These are phyloP conservation scores for Westerdykella ornata DNA, from an alignment of 2,329 filamentous ascomycete species.

Conservation along the genomic window DNA sequence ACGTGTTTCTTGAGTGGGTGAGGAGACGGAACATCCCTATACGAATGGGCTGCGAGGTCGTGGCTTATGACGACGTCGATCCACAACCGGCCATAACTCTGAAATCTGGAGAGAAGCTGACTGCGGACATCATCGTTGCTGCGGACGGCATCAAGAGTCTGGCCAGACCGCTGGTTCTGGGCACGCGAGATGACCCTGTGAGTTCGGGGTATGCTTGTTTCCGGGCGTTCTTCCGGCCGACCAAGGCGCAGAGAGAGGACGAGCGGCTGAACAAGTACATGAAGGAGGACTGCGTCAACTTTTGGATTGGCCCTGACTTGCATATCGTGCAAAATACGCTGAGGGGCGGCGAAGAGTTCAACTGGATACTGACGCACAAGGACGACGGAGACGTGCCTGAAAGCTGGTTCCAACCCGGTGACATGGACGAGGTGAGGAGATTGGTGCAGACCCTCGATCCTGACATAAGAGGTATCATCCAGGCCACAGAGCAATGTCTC, in stretches of 20 bases:
- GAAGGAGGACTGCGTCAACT: constrained; percentile 16
- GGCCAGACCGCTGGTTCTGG: constrained; percentile 45
- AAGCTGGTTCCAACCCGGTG: constrained; percentile 17
- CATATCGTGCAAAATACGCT: constrained; percentile 25
- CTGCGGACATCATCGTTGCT: constrained; percentile 45
- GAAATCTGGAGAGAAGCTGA: constrained; percentile 17
- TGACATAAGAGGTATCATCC: constrained; percentile 43
- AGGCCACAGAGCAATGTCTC: constrained; percentile 41
- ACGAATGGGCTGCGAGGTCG: constrained; percentile 16
- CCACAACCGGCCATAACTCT: constrained; percentile 11
- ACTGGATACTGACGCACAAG: constrained; percentile 21
- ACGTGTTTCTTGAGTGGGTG: constrained; percentile 17
- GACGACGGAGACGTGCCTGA: constrained; percentile 21
- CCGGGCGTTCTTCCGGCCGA: constrained; percentile 36
- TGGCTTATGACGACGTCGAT: constrained; percentile 12
- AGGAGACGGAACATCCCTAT: constrained; percentile 9
- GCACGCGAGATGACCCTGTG: constrained; percentile 44
- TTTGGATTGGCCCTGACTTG: constrained; percentile 21
- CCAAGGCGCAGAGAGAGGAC: constrained; percentile 12
- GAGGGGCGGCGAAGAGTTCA: constrained; percentile 22
- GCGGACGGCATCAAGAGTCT: constrained; percentile 47
- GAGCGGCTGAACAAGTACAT: constrained; percentile 12
- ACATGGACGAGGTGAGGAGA: constrained; percentile 16
- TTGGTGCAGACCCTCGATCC: constrained; percentile 38
- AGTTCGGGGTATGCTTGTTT: constrained; percentile 48